A percentile compares a stretch with the other conserved stretches of the same genome.
These are phyloP conservation scores for Solanum paucissectum DNA, from an alignment of 257 asterid species.

Conservation along the genomic window DNA sequence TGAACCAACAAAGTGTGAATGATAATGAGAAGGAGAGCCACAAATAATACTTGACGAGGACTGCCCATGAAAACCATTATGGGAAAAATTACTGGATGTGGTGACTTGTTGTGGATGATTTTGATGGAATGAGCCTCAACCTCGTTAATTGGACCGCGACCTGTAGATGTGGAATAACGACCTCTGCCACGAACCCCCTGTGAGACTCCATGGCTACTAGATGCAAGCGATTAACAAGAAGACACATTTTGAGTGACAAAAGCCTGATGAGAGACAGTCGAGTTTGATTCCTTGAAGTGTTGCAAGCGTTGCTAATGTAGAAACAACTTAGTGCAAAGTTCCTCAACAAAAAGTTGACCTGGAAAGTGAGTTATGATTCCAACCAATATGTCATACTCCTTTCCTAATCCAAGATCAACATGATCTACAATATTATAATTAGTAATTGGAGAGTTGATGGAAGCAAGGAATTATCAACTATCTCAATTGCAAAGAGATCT, in stretches of 20 bases:
- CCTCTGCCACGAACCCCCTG: background rate
- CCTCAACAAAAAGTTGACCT: background rate
- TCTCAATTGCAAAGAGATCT: background rate
- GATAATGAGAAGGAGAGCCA: background rate
- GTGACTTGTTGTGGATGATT: background rate
- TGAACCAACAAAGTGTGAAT: background rate
- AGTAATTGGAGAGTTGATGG: background rate
- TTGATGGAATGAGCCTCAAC: background rate
- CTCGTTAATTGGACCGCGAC: background rate
- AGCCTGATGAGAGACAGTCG: no score
- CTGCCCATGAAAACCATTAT: background rate
- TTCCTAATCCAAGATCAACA: background rate
- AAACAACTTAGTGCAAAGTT: background rate
- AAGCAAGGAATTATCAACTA: background rate
- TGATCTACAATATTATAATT: no score
- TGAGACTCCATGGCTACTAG: no score
- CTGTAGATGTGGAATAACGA: background rate
- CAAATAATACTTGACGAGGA: background rate
- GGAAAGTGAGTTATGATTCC: background rate
- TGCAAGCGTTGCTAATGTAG: background rate
- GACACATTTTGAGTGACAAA: background rate
- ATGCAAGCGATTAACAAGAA: background rate
- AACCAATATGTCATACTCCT: background rate
- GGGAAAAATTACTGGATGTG: no score
- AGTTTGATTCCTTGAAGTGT: background rate